Evolutionary conservation across 257 asterid species (phyloP).

Genomic region (Schizonepeta tenuifolia): DNA sequence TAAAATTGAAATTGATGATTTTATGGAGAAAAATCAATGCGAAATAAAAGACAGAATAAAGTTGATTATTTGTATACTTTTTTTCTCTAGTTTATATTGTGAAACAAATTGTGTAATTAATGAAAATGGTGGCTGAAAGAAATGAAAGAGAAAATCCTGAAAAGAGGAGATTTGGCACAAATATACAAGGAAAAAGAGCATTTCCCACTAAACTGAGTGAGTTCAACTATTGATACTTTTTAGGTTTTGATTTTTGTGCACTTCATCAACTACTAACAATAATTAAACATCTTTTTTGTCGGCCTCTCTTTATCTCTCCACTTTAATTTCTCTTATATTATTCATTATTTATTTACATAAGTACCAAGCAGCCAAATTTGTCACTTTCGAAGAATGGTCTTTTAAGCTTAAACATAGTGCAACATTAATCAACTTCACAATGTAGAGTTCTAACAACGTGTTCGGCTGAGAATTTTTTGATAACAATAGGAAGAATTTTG

Average conservation of each 20-base stretch:
- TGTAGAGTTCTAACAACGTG: neutral
- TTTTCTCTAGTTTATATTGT: too few relatives aligned
- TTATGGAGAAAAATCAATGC: too few relatives aligned
- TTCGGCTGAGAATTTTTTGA: neutral
- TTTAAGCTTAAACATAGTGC: slow-evolving; percentile 4
- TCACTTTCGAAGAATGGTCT: slow-evolving; percentile 9
- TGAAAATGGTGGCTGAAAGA: slow-evolving; percentile 12
- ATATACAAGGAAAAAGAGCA: slow-evolving; percentile 28
- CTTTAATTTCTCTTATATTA: neutral
- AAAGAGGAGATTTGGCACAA: slow-evolving; percentile 31
- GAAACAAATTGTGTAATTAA: neutral
- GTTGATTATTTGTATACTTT: too few relatives aligned
- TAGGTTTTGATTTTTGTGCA: slow-evolving; percentile 34
- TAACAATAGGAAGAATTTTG: too few relatives aligned
- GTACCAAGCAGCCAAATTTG: slow-evolving; percentile 13
- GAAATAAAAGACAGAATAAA: too few relatives aligned
- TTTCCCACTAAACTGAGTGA: slow-evolving; percentile 28
- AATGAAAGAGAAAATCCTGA: slow-evolving; percentile 5
- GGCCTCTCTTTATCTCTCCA: slow-evolving; percentile 18
- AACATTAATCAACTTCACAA: neutral
- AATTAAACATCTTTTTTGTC: slow-evolving; percentile 31
- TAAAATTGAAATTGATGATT: too few relatives aligned
- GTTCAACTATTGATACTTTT: slow-evolving; percentile 38
- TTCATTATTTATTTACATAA: neutral
- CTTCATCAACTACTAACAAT: slow-evolving; percentile 11